phyloP scores from a whole-genome alignment of 1,284 basidiomycete genomes.

The Fomitopsis schrenkii region DNA sequence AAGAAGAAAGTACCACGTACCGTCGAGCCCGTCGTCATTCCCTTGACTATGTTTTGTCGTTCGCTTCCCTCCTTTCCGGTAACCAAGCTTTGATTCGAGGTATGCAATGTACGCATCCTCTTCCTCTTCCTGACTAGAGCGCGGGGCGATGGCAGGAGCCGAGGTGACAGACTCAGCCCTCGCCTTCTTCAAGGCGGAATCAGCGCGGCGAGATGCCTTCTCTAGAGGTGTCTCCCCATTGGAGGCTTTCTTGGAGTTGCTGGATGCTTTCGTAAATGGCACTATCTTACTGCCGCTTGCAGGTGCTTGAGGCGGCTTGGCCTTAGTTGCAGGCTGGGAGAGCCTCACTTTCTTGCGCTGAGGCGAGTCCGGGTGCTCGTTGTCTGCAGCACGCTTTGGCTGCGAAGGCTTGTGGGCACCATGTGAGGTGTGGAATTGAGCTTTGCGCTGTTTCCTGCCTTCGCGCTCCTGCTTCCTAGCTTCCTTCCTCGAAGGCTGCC shows the following conservation, averaged over 20 bases:
- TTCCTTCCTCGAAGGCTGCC: constrained; percentile 52
- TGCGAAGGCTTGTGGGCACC: constrained; percentile 4
- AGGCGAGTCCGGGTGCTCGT: constrained; percentile 38
- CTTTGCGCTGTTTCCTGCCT: constrained; percentile 56
- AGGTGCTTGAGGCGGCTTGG: background rate
- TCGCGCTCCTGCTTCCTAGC: constrained; percentile 57
- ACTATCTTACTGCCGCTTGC: constrained; percentile 34
- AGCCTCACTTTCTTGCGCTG: constrained; percentile 41
- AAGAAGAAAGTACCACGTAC: constrained; percentile 10
- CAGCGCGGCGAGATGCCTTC: constrained; percentile 26
- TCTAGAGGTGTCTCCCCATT: constrained; percentile 28
- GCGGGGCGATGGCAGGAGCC: constrained; percentile 5
- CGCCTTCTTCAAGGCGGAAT: constrained; percentile 7
- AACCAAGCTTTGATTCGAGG: constrained; percentile 27
- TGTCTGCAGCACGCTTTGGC: constrained; percentile 30
- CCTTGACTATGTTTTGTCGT: constrained; percentile 23
- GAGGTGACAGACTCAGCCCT: background rate
- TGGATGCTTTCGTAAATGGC: constrained; percentile 17
- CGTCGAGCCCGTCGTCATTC: constrained; percentile 28
- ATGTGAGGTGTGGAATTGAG: constrained; percentile 43
- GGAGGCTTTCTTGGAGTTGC: background rate
- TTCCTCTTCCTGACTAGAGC: constrained; percentile 21
- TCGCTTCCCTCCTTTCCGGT: constrained; percentile 22
- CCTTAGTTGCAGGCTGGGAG: background rate
- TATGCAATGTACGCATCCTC: constrained; percentile 30